Conservation (phyloP, 2,329 filamentous ascomycete genomes). For the Huntiella decipiens region DNA sequence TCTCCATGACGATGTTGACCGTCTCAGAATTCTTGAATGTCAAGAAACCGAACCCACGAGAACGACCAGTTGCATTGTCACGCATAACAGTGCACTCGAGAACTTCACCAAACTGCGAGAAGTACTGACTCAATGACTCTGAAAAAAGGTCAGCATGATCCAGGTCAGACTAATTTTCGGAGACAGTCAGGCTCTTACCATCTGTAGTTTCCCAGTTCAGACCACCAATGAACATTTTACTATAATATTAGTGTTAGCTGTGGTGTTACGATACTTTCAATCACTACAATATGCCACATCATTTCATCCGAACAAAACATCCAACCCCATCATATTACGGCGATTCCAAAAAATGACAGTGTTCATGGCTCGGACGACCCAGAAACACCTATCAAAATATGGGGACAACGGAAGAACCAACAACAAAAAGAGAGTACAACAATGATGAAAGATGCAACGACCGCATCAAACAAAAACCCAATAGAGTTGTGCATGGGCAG, state of each 20-base stretch:
- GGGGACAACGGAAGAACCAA: too few relatives aligned
- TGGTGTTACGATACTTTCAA: too few relatives aligned
- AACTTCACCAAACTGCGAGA: constrained; percentile 93
- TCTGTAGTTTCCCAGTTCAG: constrained; percentile 99
- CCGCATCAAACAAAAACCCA: too few relatives aligned
- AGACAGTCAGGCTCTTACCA: constrained; percentile 40
- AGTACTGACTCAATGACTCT: constrained; percentile 96
- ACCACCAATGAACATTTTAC: constrained; percentile 99
- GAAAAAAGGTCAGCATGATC: constrained; percentile 11
- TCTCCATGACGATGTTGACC: constrained; percentile 98
- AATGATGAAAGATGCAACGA: too few relatives aligned
- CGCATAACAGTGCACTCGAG: constrained; percentile 99
- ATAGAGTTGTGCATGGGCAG: too few relatives aligned
- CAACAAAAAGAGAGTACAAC: too few relatives aligned
- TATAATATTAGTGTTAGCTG: constrained; percentile 21
- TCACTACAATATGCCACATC: too few relatives aligned
- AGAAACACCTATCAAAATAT: too few relatives aligned
- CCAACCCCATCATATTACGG: too few relatives aligned
- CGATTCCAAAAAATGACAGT: too few relatives aligned
- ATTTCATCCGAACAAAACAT: too few relatives aligned
- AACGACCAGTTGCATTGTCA: constrained; percentile 81
- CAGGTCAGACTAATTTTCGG: not conserved
- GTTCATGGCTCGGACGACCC: too few relatives aligned
- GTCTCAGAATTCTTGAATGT: constrained; percentile 97
- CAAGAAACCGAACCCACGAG: constrained; percentile 88